Evolutionary conservation across 345 rosid species (phyloP).

Genomic region (Viola odorata): DNA sequence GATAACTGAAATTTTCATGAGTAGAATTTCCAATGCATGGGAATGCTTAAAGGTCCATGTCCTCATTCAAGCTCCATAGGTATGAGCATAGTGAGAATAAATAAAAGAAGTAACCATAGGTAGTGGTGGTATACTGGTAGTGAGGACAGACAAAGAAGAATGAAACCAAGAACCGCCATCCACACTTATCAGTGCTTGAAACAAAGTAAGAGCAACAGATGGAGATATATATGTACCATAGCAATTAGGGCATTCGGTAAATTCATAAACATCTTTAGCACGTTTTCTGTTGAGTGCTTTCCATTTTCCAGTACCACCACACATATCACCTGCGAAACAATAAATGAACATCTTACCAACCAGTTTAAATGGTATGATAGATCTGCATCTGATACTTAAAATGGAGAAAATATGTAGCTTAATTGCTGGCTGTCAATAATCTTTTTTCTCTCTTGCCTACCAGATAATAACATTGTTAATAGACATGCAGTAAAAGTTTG

Average conservation of each 20-base stretch:
- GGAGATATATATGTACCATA: conserved; percentile 48
- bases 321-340: conserved; percentile 77
- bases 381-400: background rate
- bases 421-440: too few species aligned
- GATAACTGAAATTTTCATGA: too few species aligned
- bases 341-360: conserved; percentile 13
- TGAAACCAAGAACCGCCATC: background rate
- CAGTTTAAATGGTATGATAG: background rate
- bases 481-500: too few species aligned
- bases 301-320: conserved; percentile 99
- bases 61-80: too few species aligned
- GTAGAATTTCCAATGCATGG: too few species aligned
- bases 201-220: background rate
- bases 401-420: background rate
- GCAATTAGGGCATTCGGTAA: conserved; percentile 93
- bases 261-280: conserved; percentile 93
- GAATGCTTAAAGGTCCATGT: too few species aligned
- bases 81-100: too few species aligned
- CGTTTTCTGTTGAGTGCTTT: conserved; percentile 93
- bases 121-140: background rate
- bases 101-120: too few species aligned
- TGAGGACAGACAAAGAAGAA: background rate
- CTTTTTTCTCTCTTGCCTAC: too few species aligned
- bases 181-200: background rate
- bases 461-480: too few species aligned